Evolutionary conservation across 192 early-diverging fungal species (phyloP).

Genomic region (Geranomyces variabilis): DNA sequence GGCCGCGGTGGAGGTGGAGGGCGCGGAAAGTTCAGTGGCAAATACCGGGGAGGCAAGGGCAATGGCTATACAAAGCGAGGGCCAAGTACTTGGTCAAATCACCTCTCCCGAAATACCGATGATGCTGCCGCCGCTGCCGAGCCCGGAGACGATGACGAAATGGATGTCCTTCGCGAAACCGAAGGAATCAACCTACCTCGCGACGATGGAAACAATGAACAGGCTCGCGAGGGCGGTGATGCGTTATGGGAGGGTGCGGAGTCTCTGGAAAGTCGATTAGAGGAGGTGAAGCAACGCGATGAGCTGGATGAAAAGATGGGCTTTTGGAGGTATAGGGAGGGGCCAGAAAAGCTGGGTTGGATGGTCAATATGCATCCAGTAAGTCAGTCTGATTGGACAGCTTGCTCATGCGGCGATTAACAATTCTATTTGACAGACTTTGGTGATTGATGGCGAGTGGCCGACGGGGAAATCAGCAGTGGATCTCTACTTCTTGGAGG

Average conservation of each 20-base stretch:
- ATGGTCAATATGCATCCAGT: constrained; percentile 94
- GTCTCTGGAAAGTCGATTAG: constrained; percentile 15
- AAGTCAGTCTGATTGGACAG: constrained; percentile 34
- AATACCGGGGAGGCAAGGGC: constrained; percentile 5
- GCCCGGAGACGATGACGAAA: constrained; percentile 3
- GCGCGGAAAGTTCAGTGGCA: background rate
- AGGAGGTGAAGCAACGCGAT: constrained; percentile 28
- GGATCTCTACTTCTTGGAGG: constrained; percentile 92
- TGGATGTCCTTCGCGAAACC: background rate
- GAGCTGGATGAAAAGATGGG: constrained; percentile 52
- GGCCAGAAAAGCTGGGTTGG: constrained; percentile 73
- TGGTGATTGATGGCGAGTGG: constrained; percentile 26
- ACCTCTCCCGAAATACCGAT: background rate
- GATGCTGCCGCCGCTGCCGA: background rate
- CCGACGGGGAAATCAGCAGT: constrained; percentile 69
- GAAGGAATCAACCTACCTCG: background rate
- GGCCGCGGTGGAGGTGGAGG: background rate
- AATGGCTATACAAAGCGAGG: constrained; percentile 12
- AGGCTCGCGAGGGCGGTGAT: background rate
- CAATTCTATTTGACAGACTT: constrained; percentile 26
- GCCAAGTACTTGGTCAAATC: constrained; percentile 14
- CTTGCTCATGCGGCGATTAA: background rate
- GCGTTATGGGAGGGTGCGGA: constrained; percentile 7
- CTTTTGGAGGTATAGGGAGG: constrained; percentile 45
- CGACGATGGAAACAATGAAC: background rate